Conservation (phyloP, 352 stramenopile species). For the Phytophthora vignae region DNA sequence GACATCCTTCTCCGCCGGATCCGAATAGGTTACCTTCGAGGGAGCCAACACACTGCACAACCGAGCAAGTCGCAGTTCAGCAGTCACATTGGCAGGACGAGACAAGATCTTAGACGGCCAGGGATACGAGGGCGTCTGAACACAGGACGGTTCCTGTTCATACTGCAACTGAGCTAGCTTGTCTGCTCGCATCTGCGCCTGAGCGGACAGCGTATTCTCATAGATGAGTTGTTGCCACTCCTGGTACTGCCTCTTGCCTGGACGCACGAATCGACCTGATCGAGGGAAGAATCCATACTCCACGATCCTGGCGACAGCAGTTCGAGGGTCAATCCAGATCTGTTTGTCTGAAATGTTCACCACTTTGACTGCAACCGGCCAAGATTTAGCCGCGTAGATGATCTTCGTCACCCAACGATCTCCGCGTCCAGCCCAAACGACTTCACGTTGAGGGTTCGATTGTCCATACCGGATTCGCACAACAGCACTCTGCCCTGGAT, state of each 20-base stretch:
- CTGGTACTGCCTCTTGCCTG: background rate
- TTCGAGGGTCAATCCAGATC: background rate
- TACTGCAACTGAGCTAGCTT: background rate
- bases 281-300: too few relatives aligned
- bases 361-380: conserved; percentile 7
- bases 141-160: background rate
- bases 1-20: background rate
- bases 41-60: background rate
- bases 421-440: background rate
- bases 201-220: background rate
- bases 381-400: background rate
- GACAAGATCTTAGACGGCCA: background rate
- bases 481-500: background rate
- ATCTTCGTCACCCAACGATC: conserved; percentile 8
- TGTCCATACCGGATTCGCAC: background rate
- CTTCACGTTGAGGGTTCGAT: background rate
- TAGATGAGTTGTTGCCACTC: conserved; percentile 13
- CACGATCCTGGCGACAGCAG: too few relatives aligned
- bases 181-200: conserved; percentile 1
- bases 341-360: conserved; percentile 5
- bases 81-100: background rate
- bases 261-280: too few relatives aligned
- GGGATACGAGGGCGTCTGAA: background rate
- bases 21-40: too few relatives aligned
- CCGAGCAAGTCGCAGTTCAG: background rate